Base-by-base conservation (phyloP, 768 basidiomycete genomes). In the Tylopilus rubrobrunneus region DNA sequence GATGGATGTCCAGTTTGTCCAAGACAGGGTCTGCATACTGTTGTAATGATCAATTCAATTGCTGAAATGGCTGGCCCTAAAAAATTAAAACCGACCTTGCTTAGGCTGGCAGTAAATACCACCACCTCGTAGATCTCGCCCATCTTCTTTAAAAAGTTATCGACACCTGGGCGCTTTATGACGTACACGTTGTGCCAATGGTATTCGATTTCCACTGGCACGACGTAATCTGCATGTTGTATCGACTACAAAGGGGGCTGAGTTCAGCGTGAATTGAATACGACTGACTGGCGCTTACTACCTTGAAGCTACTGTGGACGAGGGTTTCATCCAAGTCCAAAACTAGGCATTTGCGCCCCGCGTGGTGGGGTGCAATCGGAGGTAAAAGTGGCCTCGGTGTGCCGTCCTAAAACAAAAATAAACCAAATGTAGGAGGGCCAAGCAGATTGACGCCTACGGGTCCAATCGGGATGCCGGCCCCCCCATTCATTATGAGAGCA, bases 181-280 rank as follows among this genome's bases (percentile, higher is more conserved):
- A 98, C 97, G 73, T 98, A 98, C 60, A 98, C 94, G 66, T 99
- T 98, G 70, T 99, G 97, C 82, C 89, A 91, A 67, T 97, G 90
- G 60, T 91, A 94, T 67, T 99, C 97, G 58, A 99, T 99, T 73
- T 98, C 97, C 25, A 99, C 97, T 5, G 97, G 97, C 4, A 99
- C 96, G 58, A 98, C 92, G 71, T 93, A 99, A 75, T 99, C 97
- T 29, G 96, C 94, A 64, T 93, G 89, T 59, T 80, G 81, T 62
- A 98, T 92, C 51, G 94, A 90, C 95, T 98, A 39, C 12, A 56
- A 52, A 52, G 55, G 17, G 51, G 46, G 29, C 2, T 67, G 25
- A 64, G 58, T 49, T 21, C 40, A 37, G 49, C 28, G 43, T 11
- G 27, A 58, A 48, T 46, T 25, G 36, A 51, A 36, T 2, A 6